These are phyloP conservation scores for Quercus dentata DNA, from an alignment of 306 rosid genomes.

Conservation along the genomic window DNA sequence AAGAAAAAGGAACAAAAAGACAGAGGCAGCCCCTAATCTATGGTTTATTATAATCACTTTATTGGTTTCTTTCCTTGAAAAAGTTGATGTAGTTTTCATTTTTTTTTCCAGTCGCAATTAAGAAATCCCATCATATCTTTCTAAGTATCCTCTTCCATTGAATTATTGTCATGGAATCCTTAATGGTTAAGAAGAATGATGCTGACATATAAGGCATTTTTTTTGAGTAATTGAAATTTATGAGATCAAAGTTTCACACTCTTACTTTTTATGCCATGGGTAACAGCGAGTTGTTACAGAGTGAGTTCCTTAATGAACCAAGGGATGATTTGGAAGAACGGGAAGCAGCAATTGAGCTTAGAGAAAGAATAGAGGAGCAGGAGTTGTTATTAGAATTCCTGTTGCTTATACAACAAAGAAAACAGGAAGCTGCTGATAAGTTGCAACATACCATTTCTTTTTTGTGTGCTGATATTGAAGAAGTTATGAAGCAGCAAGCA, in stretches of 20 bases:
- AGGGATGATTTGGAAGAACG: slow-evolving; percentile 80
- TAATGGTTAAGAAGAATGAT: slow-evolving; percentile 1
- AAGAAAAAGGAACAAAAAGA: too few relatives aligned
- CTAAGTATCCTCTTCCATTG: slow-evolving; percentile 3
- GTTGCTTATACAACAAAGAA: slow-evolving; percentile 69
- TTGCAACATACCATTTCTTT: slow-evolving; percentile 81
- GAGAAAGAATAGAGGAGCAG: slow-evolving; percentile 77
- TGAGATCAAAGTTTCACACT: slow-evolving; percentile 7
- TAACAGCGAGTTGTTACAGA: slow-evolving; percentile 79
- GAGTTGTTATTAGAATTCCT: slow-evolving; percentile 87
- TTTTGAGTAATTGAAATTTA: background rate
- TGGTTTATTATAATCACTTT: background rate
- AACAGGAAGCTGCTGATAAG: slow-evolving; percentile 74
- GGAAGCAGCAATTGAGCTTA: slow-evolving; percentile 81
- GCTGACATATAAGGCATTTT: background rate
- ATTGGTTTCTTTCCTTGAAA: background rate
- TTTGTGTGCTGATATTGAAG: slow-evolving; percentile 75
- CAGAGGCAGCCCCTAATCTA: too few relatives aligned
- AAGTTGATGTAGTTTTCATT: background rate
- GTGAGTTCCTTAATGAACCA: slow-evolving; percentile 78
- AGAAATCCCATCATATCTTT: slow-evolving; percentile 2
- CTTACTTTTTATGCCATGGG: slow-evolving; percentile 29
- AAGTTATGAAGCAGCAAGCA: slow-evolving; percentile 69
- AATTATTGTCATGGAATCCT: slow-evolving; percentile 4
- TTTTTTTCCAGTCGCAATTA: slow-evolving; percentile 1